These are phyloP conservation scores for Umbelopsis sp. DNA, from an alignment of 192 early-diverging fungal species.

Conservation along the genomic window DNA sequence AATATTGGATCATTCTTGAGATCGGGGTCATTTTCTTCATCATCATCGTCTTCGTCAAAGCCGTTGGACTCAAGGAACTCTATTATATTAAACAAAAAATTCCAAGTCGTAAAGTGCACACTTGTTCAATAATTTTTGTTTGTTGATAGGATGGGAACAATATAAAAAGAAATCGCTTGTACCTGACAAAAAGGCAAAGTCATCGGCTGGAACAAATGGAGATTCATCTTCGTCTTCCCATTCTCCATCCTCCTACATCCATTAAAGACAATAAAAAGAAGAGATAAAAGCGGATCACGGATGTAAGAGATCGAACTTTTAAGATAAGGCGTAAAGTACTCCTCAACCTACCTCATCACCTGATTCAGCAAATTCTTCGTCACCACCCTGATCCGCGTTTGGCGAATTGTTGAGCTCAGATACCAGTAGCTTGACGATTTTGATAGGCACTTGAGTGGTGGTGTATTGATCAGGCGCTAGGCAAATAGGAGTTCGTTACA, in stretches of 20 bases:
- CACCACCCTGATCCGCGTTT: constrained; percentile 54
- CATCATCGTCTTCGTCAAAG: constrained; percentile 54
- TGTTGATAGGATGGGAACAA: no score
- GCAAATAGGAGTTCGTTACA: constrained; percentile 3
- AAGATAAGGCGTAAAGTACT: no score
- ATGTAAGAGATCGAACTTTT: no score
- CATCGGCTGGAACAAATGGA: constrained; percentile 44
- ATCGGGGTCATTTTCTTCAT: constrained; percentile 67
- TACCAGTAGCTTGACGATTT: constrained; percentile 84
- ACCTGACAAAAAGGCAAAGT: constrained; percentile 50
- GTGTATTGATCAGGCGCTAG: constrained; percentile 81
- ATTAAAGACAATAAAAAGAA: not conserved
- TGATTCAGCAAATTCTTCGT: constrained; percentile 51
- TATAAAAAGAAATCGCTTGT: not conserved
- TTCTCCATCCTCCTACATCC: constrained; percentile 46
- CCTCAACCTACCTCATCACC: constrained; percentile 55
- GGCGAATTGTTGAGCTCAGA: constrained; percentile 75
- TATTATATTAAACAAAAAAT: not conserved
- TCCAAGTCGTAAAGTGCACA: no score
- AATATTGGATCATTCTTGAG: constrained; percentile 67
- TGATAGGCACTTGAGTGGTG: constrained; percentile 74
- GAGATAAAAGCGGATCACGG: no score
- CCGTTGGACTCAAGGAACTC: constrained; percentile 31
- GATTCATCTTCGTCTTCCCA: constrained; percentile 68
- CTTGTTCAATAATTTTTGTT: no score